These are phyloP conservation scores for Colletotrichum limetticola DNA, from an alignment of 2,329 filamentous ascomycete species.

Conservation along the genomic window DNA sequence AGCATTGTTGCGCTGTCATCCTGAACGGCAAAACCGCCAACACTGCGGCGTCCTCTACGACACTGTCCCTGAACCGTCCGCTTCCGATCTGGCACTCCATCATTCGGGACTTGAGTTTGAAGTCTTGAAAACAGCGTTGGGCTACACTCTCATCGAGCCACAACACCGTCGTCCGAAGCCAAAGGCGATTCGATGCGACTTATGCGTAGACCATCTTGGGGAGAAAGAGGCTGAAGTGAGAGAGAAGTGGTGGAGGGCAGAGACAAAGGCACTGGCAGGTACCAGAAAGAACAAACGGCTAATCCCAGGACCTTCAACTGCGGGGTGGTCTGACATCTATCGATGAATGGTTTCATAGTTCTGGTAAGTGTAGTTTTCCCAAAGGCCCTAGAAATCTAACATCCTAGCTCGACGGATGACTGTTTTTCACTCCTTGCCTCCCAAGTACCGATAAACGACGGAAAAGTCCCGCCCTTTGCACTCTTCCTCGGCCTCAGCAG, in stretches of 20 bases:
- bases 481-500: slow-evolving; percentile 68
- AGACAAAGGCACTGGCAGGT: neutral
- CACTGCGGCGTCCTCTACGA: slow-evolving; percentile 15
- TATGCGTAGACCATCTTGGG: slow-evolving; percentile 23
- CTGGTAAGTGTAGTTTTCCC: neutral
- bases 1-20: neutral
- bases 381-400: neutral
- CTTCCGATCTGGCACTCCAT: slow-evolving; percentile 7
- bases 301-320: slow-evolving; percentile 4
- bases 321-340: slow-evolving; percentile 10
- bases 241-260: slow-evolving; percentile 17
- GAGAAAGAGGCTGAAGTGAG: neutral
- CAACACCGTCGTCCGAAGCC: slow-evolving; percentile 12
- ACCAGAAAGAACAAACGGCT: neutral
- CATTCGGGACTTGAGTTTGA: slow-evolving; percentile 22
- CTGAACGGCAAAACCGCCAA: neutral
- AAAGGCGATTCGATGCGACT: neutral
- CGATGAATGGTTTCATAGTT: neutral
- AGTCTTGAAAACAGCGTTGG: slow-evolving; percentile 4
- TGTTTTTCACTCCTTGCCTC: slow-evolving; percentile 56
- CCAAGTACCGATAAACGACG: slow-evolving; percentile 80
- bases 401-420: neutral
- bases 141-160: slow-evolving; percentile 1
- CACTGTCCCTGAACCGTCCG: neutral
- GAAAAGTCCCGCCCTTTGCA: slow-evolving; percentile 82